Evolutionary conservation across 2,329 filamentous ascomycete genomes (phyloP).

Genomic region (Pseudogymnoascus sp.): DNA sequence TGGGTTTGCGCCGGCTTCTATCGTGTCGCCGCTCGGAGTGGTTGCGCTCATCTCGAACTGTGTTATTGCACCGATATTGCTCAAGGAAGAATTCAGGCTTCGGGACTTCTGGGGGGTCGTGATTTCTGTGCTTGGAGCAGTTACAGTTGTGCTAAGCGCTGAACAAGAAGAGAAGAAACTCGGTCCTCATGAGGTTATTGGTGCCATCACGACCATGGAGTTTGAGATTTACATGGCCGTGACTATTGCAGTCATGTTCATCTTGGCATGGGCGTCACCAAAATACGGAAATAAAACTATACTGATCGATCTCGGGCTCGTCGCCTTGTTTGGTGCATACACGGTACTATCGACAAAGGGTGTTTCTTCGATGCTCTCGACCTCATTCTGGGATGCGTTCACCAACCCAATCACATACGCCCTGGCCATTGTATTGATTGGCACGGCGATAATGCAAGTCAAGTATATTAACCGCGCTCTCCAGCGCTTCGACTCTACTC

Average conservation of each 20-base stretch:
- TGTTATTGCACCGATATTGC: constrained; percentile 86
- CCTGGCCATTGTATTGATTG: constrained; percentile 69
- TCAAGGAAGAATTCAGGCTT: constrained; percentile 80
- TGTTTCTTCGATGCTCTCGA: constrained; percentile 88
- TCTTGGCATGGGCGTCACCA: constrained; percentile 74
- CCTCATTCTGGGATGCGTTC: constrained; percentile 79
- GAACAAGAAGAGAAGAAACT: constrained; percentile 84
- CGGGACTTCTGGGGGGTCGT: constrained; percentile 84
- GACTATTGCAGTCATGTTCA: constrained; percentile 63
- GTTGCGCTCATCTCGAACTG: constrained; percentile 95
- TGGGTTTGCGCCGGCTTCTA: constrained; percentile 93
- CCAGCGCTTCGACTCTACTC: constrained; percentile 91
- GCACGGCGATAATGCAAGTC: constrained; percentile 90
- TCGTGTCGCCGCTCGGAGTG: constrained; percentile 93
- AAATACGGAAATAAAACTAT: constrained; percentile 81
- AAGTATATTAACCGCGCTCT: constrained; percentile 88
- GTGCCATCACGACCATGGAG: constrained; percentile 75
- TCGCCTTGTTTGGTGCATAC: constrained; percentile 91
- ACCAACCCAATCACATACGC: constrained; percentile 88
- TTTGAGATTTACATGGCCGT: constrained; percentile 87
- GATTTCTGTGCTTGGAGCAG: constrained; percentile 77
- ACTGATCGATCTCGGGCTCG: constrained; percentile 84
- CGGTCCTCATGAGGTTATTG: constrained; percentile 83
- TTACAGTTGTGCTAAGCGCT: constrained; percentile 87
- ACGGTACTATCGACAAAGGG: constrained; percentile 96